Evolutionary conservation across 495 filamentous ascomycete species (phyloP).

Genomic region (Schizothecium vesticola): DNA sequence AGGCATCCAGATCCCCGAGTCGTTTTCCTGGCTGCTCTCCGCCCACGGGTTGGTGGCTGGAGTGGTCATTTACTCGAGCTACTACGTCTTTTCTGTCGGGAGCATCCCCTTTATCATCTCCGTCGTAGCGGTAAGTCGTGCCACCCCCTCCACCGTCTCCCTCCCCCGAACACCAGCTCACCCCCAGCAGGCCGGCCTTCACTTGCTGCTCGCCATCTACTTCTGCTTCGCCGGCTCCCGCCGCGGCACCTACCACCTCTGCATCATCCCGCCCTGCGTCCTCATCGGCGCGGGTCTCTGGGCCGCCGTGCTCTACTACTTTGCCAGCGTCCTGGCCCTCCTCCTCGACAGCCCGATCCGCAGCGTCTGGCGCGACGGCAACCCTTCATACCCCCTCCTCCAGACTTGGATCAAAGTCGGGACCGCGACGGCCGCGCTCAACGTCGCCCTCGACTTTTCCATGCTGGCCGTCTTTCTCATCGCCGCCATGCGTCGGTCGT

Average conservation of each 20-base stretch:
- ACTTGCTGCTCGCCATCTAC: slow-evolving; percentile 21
- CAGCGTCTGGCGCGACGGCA: neutral
- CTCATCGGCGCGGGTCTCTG: slow-evolving; percentile 18
- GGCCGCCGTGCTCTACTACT: slow-evolving; percentile 19
- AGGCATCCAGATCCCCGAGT: slow-evolving; percentile 4
- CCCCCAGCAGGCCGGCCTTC: slow-evolving; percentile 12
- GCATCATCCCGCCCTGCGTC: slow-evolving; percentile 8
- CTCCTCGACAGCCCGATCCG: slow-evolving; percentile 1
- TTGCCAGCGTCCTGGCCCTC: slow-evolving; percentile 9
- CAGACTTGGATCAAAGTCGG: slow-evolving; percentile 23
- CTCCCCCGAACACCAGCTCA: neutral
- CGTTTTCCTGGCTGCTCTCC: slow-evolving; percentile 22
- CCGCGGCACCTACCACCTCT: slow-evolving; percentile 8
- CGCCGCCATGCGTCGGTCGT: neutral
- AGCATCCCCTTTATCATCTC: slow-evolving; percentile 20
- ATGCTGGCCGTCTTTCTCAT: slow-evolving; percentile 17
- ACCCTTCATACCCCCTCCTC: neutral
- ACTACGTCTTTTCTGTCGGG: slow-evolving; percentile 17
- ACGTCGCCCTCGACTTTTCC: slow-evolving; percentile 19
- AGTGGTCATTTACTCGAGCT: slow-evolving; percentile 22
- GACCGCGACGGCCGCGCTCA: slow-evolving; percentile 14
- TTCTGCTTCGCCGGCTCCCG: slow-evolving; percentile 11
- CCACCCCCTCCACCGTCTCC: neutral
- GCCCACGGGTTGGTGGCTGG: slow-evolving; percentile 17
- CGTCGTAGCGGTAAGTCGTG: slow-evolving; percentile 19